Conservation (phyloP, 495 filamentous ascomycete genomes). For the Tuber aestivum region DNA sequence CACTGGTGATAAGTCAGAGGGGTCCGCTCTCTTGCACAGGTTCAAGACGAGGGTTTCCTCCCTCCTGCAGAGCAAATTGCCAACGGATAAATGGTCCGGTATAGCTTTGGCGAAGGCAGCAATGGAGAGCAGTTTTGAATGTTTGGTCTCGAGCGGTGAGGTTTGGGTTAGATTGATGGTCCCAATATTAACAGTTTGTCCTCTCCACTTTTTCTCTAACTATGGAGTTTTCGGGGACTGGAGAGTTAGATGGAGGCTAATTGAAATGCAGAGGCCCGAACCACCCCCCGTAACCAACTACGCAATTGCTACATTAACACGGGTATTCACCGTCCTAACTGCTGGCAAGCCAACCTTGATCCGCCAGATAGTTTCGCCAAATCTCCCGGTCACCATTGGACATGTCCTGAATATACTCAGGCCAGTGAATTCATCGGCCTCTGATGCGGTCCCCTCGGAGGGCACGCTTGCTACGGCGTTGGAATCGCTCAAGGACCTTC, state of each 20-base stretch:
- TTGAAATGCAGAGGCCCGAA: conserved; percentile 30
- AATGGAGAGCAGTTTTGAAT: conserved; percentile 37
- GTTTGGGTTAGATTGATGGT: conserved; percentile 37
- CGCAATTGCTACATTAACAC: conserved; percentile 27
- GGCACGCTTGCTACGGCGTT: conserved; percentile 15
- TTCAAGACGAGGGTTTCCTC: conserved; percentile 40
- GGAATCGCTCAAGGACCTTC: conserved; percentile 34
- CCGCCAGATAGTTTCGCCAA: conserved; percentile 39
- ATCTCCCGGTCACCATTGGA: conserved; percentile 33
- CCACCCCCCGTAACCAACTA: conserved; percentile 29
- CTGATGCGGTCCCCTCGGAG: background rate
- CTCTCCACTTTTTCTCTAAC: background rate
- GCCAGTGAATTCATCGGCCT: background rate
- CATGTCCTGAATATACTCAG: conserved; percentile 23
- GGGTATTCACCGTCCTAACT: conserved; percentile 34
- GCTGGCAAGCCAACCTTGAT: conserved; percentile 30
- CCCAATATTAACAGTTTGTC: conserved; percentile 29
- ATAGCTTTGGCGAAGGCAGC: conserved; percentile 33
- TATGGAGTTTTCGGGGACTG: background rate
- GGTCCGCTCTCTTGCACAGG: conserved; percentile 31
- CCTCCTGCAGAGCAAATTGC: conserved; percentile 34
- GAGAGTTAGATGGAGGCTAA: conserved; percentile 13
- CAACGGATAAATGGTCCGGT: conserved; percentile 33
- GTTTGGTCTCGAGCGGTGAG: conserved; percentile 26
- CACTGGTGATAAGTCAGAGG: conserved; percentile 20